Base-by-base conservation (phyloP, 371 early-diverging fungal species). In the Lichtheimia ramosa region DNA sequence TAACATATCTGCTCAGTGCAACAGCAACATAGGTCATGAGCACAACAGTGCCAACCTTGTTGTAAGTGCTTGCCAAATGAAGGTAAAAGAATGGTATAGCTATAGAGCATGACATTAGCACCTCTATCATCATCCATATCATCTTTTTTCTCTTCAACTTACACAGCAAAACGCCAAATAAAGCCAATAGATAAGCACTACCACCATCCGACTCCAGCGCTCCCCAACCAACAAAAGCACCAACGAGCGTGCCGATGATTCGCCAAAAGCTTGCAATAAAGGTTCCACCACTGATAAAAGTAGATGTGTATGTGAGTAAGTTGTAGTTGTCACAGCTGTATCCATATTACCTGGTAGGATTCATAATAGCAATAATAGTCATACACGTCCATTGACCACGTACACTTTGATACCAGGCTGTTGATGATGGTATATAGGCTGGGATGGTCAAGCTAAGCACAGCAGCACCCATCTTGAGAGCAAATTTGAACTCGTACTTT, bases 311-410 rank as follows among this genome's bases (percentile, higher is more conserved):
- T 51, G 6, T 51, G 18, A 51, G 24, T 51, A 8, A 0, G 5
- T 43, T 43, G 10, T 25, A 41, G 41, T 13, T 42, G 14, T 5
- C 24, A 16, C 5, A 5, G 15, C 8, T 51, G 7, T 14, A 24
- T 51, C 8, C 14, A 10, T 51, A 5, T 48, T 71, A 72, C 77
- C 81, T 77, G 23, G 86, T 83, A 1, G 86, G 86, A 21, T 83
- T 82, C 70, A 85, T 69, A 25, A 86, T 82, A 7, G 83, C 81
- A 70, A 86, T 82, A 2, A 86, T 79, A 0, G 80, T 76, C 71
- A 86, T 62, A 43, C 79, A 73, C 1, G 84, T 74, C 86, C 86
- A 86, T 54, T 83, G 84, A 18, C 86, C 84, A 51, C 82, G 75
- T 34, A 74, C 77, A 8, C 62, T 69, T 16, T 65, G 63, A 23